A percentile compares a stretch with the other conserved stretches of the same genome.
Evolutionary conservation across 345 rosid genomes (phyloP).

Genomic region (Moricandia moricandioides): DNA sequence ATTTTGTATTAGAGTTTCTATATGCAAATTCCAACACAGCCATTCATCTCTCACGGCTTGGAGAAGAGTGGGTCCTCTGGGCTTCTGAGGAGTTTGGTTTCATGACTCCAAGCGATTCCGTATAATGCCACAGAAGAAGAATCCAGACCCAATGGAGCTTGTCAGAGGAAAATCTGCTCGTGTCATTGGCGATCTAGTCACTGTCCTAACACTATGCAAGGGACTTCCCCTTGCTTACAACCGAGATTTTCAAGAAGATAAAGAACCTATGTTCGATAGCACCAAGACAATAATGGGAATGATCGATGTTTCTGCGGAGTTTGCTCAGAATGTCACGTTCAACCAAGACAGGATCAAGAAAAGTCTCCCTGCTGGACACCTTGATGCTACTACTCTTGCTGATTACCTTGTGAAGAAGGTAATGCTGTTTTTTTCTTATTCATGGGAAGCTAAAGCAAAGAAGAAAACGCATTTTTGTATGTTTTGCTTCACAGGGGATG

Average conservation of each 20-base stretch:
- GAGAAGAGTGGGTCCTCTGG: constrained; percentile 99
- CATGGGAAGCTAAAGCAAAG: neutral
- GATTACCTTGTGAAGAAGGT: constrained; percentile 95
- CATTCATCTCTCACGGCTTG: constrained; percentile 86
- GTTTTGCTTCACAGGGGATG: constrained; percentile 51
- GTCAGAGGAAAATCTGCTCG: constrained; percentile 92
- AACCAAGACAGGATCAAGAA: constrained; percentile 60
- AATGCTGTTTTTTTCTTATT: neutral
- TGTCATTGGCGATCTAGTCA: constrained; percentile 76
- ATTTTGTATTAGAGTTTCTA: constrained; percentile 81
- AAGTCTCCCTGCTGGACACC: constrained; percentile 86
- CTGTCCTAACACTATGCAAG: constrained; percentile 85
- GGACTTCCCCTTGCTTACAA: constrained; percentile 97
- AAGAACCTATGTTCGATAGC: constrained; percentile 89
- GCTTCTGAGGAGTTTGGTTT: constrained; percentile 99
- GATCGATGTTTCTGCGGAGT: constrained; percentile 94
- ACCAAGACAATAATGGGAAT: constrained; percentile 76
- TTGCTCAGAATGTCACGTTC: constrained; percentile 79
- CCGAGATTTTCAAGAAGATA: constrained; percentile 98
- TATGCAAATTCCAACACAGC: constrained; percentile 72
- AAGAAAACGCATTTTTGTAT: neutral
- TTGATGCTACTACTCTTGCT: constrained; percentile 95
- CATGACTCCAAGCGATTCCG: constrained; percentile 80
- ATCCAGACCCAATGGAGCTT: constrained; percentile 99
- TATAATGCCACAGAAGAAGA: constrained; percentile 99